phyloP scores from a whole-genome alignment of 495 filamentous ascomycete species.

The Haplographium delicatum region DNA sequence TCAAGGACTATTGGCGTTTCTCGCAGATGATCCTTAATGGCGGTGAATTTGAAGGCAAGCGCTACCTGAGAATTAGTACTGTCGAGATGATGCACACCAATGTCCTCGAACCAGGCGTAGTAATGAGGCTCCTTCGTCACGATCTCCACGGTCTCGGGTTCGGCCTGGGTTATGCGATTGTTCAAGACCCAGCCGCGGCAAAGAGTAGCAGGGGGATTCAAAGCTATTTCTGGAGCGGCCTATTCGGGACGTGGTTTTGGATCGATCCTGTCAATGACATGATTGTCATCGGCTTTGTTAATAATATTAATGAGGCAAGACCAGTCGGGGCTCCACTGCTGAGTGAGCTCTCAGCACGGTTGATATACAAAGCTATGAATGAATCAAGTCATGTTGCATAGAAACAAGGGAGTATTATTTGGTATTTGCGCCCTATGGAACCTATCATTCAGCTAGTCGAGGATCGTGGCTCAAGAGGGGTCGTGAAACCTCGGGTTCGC shows the following conservation, averaged over 20 bases:
- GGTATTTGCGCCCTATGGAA: too few species aligned
- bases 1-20: slow-evolving; percentile 3
- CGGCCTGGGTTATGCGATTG: background rate
- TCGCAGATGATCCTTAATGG: slow-evolving; percentile 6
- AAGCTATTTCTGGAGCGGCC: background rate
- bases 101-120: slow-evolving; percentile 2
- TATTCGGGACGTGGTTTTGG: slow-evolving; percentile 9
- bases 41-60: slow-evolving; percentile 6
- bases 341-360: background rate
- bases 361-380: slow-evolving; percentile 1
- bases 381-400: slow-evolving; percentile 1
- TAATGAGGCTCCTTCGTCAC: background rate
- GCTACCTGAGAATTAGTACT: background rate
- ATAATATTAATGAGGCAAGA: background rate
- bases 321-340: background rate
- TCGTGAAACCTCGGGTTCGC: too few species aligned
- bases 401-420: too few species aligned
- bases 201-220: background rate
- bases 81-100: slow-evolving; percentile 7
- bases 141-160: background rate
- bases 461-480: too few species aligned
- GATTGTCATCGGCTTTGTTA: background rate
- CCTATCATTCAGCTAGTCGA: too few species aligned
- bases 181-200: background rate
- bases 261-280: background rate